phyloP scores from a whole-genome alignment of 306 rosid genomes.

The Erythrophleum fordii region DNA sequence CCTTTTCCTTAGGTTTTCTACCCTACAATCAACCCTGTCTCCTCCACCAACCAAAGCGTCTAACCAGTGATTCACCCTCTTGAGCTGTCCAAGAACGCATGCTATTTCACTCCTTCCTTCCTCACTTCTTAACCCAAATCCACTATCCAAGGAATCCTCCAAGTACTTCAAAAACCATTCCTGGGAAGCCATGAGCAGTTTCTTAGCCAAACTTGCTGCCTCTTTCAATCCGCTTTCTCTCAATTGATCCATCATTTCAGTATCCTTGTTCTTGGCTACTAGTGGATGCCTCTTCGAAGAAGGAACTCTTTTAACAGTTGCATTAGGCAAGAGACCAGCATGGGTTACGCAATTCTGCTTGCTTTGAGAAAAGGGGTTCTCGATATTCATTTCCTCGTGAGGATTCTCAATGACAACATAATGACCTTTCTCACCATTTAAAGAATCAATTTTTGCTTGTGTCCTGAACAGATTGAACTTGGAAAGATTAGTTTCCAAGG shows the following conservation, averaged over 20 bases:
- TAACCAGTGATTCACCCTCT: constrained; percentile 69
- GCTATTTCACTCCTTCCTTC: constrained; percentile 44
- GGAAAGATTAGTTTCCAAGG: constrained; percentile 68
- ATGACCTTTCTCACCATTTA: constrained; percentile 43
- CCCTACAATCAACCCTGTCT: constrained; percentile 47
- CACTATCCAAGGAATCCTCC: constrained; percentile 52
- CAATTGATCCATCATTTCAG: constrained; percentile 38
- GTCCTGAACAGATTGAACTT: constrained; percentile 51
- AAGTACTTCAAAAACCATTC: constrained; percentile 75
- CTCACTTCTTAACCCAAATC: constrained; percentile 51
- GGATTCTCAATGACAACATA: constrained; percentile 51
- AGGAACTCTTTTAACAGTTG: constrained; percentile 38
- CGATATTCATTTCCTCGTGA: constrained; percentile 16
- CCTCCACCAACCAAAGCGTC: constrained; percentile 47
- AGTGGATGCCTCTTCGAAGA: constrained; percentile 39
- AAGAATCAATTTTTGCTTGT: constrained; percentile 42
- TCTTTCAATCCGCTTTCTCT: constrained; percentile 49
- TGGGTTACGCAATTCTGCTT: constrained; percentile 46
- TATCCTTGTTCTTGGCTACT: constrained; percentile 38
- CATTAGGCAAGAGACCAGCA: constrained; percentile 28
- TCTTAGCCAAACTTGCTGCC: constrained; percentile 53
- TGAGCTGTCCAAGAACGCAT: constrained; percentile 67
- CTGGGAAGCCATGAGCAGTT: constrained; percentile 56
- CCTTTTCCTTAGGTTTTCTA: constrained; percentile 57
- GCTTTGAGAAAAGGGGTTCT: constrained; percentile 36